phyloP scores from a whole-genome alignment of 441 rosid species.

The Aleurites moluccanus region DNA sequence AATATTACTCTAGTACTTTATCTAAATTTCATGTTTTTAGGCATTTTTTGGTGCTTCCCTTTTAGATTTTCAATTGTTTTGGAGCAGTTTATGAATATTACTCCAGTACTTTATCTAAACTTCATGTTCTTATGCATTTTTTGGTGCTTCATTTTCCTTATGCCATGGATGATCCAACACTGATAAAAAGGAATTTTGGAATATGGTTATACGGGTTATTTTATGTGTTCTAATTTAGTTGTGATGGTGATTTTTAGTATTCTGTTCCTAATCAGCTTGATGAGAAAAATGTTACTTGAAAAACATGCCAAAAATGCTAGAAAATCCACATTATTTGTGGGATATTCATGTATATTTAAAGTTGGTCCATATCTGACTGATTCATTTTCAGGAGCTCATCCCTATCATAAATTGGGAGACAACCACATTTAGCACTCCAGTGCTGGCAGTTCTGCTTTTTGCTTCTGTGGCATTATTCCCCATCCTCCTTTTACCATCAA shows the following conservation, averaged over 20 bases:
- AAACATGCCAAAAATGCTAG: neutral
- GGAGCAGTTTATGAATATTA: neutral
- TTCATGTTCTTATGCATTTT: neutral
- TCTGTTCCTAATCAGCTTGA: neutral
- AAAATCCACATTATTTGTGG: constrained; percentile 2
- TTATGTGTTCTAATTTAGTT: neutral
- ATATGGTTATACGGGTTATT: neutral
- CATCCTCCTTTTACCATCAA: constrained; percentile 71
- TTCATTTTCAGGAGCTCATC: constrained; percentile 65
- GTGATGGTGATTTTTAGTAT: neutral
- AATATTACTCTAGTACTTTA: neutral
- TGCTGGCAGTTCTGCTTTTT: constrained; percentile 67
- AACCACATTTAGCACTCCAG: constrained; percentile 77
- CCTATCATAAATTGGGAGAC: constrained; percentile 94
- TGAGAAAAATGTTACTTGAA: neutral
- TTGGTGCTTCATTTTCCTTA: neutral
- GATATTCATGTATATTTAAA: constrained; percentile 5
- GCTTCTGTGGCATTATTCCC: constrained; percentile 82
- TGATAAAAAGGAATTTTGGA: neutral
- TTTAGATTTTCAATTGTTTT: neutral
- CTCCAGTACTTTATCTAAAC: neutral
- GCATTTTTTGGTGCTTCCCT: neutral
- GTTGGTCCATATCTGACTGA: neutral
- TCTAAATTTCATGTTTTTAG: neutral
- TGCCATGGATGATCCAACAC: neutral